Evolutionary conservation across 108 stramenopile genomes (phyloP), one percentile per base, ranked within the genome.

Genomic region (Nitzschia sp.): DNA sequence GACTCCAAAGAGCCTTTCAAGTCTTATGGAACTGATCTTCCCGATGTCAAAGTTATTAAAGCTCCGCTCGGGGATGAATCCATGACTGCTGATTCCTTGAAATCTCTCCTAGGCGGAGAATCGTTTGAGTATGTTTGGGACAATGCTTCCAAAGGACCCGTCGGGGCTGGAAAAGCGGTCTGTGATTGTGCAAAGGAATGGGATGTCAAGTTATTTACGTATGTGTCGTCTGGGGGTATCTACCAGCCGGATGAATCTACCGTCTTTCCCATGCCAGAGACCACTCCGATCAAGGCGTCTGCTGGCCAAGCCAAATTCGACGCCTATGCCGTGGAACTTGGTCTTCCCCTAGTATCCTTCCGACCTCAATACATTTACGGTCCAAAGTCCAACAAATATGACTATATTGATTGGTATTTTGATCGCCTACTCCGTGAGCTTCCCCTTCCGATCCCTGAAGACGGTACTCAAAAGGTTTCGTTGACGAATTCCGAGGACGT

Each of bases 381-480:
- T 19, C 75, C 77, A 25, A 93, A 93, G 36, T 63, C 81, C 2
- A 93, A 93, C 78, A 93, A 93, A 56, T 76, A 83, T 63, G 87
- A 88, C 66, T 93, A 93, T 63, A 83, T 93, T 66, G 92, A 93
- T 70, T 93, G 86, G 83, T 89, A 80, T 45, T 93, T 90, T 64
- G 92, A 93, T 69, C 75, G 92, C 21, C 44, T 93, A 26, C 71
- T 80, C 1, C 72, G 81, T 15, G 76, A 69, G 2, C 60, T 77
- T 21, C 87, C 92, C 9, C 32, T 93, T 34, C 84, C 84, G 16
- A 90, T 93, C 55, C 92, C 92, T 3, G 82, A 77, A 30, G 85
- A 86, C 61, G 92, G 92, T 26, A 77, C 80, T 21, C 92, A 93
- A 72, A 83, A 82, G 60, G 89, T 93, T 9, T 88, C 87, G 9